Evolutionary conservation across 75 land plant species (phyloP), one percentile per base, ranked within the genome.

Genomic region (Adiantum capillusveneris): DNA sequence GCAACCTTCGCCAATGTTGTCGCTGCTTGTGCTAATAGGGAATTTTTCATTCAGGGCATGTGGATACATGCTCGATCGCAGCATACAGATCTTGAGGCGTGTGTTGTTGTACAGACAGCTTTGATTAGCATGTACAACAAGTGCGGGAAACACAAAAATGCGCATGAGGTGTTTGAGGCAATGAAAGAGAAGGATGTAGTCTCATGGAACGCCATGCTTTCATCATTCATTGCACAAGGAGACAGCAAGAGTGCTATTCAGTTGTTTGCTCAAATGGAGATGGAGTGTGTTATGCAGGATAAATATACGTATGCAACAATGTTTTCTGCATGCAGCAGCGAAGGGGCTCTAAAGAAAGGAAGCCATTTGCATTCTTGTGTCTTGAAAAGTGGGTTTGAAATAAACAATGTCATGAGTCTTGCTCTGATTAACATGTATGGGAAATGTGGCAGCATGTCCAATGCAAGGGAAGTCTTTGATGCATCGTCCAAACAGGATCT

Each of bases 121-220:
- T 29, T 63, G 19, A 31, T 30, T 36, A 42, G 37, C 25, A 31
- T 74, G 54, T 83, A 83, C 29, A 46, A 49, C 48, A 70, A 57
- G 5, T 70, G 73, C 43, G 62, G 73, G 14, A 41, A 19, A 43
- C 26, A 55, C 51, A 20, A 25, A 21, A 73, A 65, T 54, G 73
- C 73, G 16, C 58, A 41, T 41, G 36, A 14, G 1, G 66, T 64
- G 7, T 53, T 68, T 48, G 68, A 68, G 5, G 25, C 64, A 25
- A 62, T 68, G 45, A 2, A 19, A 1, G 30, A 64, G 29, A 43
- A 42, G 18, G 56, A 52, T 14, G 42, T 52, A 7, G 36, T 68
- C 17, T 31, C 69, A 22, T 67, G 69, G 66, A 67, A 63, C 31
- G 51, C 51, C 51, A 43, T 67, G 48, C 27, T 67, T 26, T 28